Evolutionary conservation across 345 rosid species (phyloP), one percentile per base, ranked within the genome.

Genomic region (Cochlearia excelsa): DNA sequence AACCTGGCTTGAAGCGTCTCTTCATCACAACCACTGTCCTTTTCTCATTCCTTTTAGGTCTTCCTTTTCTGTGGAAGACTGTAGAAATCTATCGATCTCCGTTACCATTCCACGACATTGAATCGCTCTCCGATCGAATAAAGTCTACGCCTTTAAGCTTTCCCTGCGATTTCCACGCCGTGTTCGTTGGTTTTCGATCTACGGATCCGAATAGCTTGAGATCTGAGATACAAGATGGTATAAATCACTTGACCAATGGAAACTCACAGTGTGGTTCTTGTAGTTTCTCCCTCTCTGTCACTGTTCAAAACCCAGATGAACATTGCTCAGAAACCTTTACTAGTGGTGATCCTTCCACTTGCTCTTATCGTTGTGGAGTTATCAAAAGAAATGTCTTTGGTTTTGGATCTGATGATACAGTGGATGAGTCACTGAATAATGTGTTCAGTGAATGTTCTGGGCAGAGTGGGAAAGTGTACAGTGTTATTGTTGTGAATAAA

Each of bases 61-160:
- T 86, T 2, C 90, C 92, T 0, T 74, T 89, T 50, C 66, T 93
- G 31, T 89, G 89, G 90, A 93, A 89, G 71, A 85, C 99, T 33
- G 90, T 87, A 2, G 97, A 89, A 63, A 93, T 93, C 40, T 87
- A 93, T 66, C 91, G 97, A 26, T 86, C 97, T 8, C 84, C 91
- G 57, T 81, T 93, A 6, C 95, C 97, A 7, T 93, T 89, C 45
- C 59, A 62, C 54, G 99, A 89, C 26, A 83, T 93, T 48, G 85
- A 81, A 38, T 69, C 73, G 0, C 78, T 93, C 34, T 78, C 85
- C 6, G 54, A 65, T 55, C 79, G 81, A 55, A 67, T 81, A 58
- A 67, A 76, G 46, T 79, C 87, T 51, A 61, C 74, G 38, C 70
- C 76, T 6, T 38, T 83, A 11, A 71, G 30, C 27, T 92, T 89